Conservation (phyloP, 1,284 basidiomycete species). For the Boletellus deceptivus region DNA sequence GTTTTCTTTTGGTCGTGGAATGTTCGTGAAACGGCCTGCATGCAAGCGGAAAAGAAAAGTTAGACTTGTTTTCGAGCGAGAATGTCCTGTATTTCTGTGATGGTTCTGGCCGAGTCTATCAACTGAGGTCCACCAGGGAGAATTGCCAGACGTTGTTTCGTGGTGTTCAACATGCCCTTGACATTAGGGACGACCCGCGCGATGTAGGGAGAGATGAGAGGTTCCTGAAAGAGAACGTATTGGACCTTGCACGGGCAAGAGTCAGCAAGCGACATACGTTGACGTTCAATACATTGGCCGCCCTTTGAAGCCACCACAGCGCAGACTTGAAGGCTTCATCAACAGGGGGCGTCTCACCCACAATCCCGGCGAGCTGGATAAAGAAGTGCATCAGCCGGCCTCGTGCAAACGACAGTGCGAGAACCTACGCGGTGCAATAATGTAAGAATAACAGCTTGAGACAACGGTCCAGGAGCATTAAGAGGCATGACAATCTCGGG, state of each 20-base stretch:
- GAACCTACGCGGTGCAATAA: slow-evolving; percentile 71
- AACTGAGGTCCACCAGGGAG: slow-evolving; percentile 67
- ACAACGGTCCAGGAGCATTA: slow-evolving; percentile 63
- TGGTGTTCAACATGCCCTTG: slow-evolving; percentile 68
- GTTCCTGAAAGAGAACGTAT: slow-evolving; percentile 49
- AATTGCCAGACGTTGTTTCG: slow-evolving; percentile 72
- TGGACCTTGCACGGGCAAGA: slow-evolving; percentile 7
- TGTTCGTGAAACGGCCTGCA: slow-evolving; percentile 1
- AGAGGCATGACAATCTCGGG: slow-evolving; percentile 77
- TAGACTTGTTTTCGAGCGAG: slow-evolving; percentile 56
- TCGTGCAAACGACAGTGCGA: neutral
- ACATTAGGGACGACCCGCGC: slow-evolving; percentile 76
- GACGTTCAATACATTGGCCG: slow-evolving; percentile 65
- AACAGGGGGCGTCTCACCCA: slow-evolving; percentile 69
- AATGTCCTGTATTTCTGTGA: slow-evolving; percentile 71
- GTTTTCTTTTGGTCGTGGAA: neutral
- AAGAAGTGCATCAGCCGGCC: slow-evolving; percentile 8
- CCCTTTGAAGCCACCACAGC: slow-evolving; percentile 81
- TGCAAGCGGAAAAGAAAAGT: slow-evolving; percentile 1
- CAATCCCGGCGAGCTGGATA: slow-evolving; percentile 60
- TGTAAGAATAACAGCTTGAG: slow-evolving; percentile 78
- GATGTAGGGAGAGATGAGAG: slow-evolving; percentile 76
- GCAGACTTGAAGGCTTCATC: slow-evolving; percentile 78
- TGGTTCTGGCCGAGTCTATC: slow-evolving; percentile 62
- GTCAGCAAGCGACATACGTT: slow-evolving; percentile 45